phyloP scores from a whole-genome alignment of 2,329 filamentous ascomycete species.

The Lachnellula subtilissima region DNA sequence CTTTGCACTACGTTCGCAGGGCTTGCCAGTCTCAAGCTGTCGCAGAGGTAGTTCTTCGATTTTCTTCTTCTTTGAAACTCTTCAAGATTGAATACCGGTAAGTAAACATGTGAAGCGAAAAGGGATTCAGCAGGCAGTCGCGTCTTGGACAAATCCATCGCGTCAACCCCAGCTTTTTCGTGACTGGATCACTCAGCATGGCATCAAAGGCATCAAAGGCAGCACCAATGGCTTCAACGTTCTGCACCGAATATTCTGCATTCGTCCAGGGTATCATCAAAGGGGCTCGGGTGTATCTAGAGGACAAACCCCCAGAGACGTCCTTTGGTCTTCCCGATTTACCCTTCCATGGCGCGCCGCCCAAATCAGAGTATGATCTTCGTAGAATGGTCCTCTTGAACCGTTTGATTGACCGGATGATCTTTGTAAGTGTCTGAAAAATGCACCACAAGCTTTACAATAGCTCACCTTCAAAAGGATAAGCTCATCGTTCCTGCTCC shows the following conservation, averaged over 20 bases:
- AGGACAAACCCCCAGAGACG: not conserved
- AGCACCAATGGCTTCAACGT: not conserved
- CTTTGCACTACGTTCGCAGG: too few species aligned
- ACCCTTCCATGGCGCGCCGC: not conserved
- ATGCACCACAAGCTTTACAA: not conserved
- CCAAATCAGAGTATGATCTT: not conserved
- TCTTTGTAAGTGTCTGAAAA: not conserved
- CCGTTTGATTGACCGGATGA: not conserved
- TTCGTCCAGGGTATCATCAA: not conserved
- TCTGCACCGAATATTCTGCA: not conserved
- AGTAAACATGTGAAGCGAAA: too few species aligned
- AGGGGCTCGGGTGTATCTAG: not conserved
- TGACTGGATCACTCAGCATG: not conserved
- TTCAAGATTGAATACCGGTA: too few species aligned
- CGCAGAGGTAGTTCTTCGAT: too few species aligned
- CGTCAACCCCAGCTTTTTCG: not conserved
- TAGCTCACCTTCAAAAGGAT: not conserved
- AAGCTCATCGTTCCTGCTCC: not conserved
- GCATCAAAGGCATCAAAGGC: not conserved
- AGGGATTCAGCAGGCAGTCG: not conserved
- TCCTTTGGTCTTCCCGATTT: not conserved
- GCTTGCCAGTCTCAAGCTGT: too few species aligned
- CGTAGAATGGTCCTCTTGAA: conserved; percentile 1
- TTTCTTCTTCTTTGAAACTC: too few species aligned
- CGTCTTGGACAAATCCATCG: not conserved